Evolutionary conservation across 176 grass and related monocot genomes (phyloP).

Genomic region (Phyllostachys edulis): DNA sequence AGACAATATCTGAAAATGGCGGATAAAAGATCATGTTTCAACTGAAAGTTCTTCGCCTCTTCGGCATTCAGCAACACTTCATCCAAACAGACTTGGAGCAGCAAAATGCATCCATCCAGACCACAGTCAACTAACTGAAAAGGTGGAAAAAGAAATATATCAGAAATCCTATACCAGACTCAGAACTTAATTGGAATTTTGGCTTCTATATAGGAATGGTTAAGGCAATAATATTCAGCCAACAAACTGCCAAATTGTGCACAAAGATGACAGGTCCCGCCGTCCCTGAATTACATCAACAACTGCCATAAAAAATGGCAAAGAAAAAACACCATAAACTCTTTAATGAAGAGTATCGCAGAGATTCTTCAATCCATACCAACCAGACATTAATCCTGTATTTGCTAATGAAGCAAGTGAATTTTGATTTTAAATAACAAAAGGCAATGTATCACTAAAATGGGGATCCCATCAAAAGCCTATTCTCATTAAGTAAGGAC

Average conservation of each 20-base stretch:
- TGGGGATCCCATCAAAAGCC: background rate
- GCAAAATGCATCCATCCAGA: slow-evolving; percentile 52
- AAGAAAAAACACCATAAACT: background rate
- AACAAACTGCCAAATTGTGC: background rate
- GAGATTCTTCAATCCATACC: background rate
- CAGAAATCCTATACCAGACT: slow-evolving; percentile 1
- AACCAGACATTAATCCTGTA: background rate
- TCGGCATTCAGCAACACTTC: slow-evolving; percentile 45
- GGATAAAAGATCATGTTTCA: slow-evolving; percentile 47
- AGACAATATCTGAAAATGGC: slow-evolving; percentile 67
- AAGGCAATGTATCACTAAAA: background rate
- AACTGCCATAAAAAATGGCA: background rate
- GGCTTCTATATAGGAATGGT: background rate
- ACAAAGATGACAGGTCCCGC: background rate
- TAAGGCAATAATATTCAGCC: background rate
- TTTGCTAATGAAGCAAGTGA: background rate
- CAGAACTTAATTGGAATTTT: background rate
- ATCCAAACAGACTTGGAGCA: slow-evolving; percentile 64
- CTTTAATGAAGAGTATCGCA: background rate
- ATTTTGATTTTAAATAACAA: background rate
- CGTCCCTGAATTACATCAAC: background rate
- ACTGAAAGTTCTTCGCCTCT: slow-evolving; percentile 37
- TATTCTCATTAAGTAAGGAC: background rate
- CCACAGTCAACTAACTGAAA: slow-evolving; percentile 62
- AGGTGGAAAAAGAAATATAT: slow-evolving; percentile 15